Percentiles rank a stretch among this genome's conserved stretches.
Evolutionary conservation across 2,329 filamentous ascomycete genomes (phyloP).

Genomic region (Epichloe elymi): DNA sequence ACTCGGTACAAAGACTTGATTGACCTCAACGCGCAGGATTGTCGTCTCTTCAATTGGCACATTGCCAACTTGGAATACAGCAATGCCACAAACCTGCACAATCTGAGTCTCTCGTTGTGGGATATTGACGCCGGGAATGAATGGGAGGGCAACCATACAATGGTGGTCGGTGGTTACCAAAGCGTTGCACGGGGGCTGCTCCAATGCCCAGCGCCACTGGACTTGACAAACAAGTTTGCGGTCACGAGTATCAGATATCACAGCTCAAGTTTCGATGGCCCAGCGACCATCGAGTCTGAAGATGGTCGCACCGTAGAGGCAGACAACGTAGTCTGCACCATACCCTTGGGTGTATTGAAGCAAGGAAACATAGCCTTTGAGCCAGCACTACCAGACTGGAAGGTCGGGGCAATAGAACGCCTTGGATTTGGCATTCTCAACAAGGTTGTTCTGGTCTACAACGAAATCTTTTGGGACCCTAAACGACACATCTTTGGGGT

Average conservation of each 20-base stretch:
- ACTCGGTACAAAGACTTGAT: constrained; percentile 74
- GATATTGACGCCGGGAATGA: constrained; percentile 97
- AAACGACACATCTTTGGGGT: constrained; percentile 89
- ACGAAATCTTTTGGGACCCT: constrained; percentile 81
- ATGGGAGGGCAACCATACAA: constrained; percentile 88
- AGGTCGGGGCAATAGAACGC: constrained; percentile 63
- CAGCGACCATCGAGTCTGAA: constrained; percentile 57
- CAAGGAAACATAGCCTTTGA: constrained; percentile 70
- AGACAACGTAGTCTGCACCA: constrained; percentile 83
- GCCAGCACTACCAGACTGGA: constrained; percentile 83
- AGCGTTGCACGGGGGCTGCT: constrained; percentile 75
- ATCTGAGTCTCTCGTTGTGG: constrained; percentile 81
- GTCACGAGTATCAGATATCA: constrained; percentile 62
- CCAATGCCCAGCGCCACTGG: constrained; percentile 60
- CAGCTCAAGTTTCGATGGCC: constrained; percentile 27
- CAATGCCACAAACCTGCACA: constrained; percentile 78
- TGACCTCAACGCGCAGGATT: constrained; percentile 72
- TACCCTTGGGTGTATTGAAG: constrained; percentile 85
- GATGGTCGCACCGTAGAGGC: constrained; percentile 66
- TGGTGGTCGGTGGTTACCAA: constrained; percentile 88
- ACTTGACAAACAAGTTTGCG: constrained; percentile 59
- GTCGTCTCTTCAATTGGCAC: constrained; percentile 92
- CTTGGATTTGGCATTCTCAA: constrained; percentile 91
- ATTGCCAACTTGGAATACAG: constrained; percentile 97
- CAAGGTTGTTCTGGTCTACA: constrained; percentile 86